These are phyloP conservation scores for Fusarium virguliforme DNA, from an alignment of 2,329 filamentous ascomycete genomes.

Conservation along the genomic window DNA sequence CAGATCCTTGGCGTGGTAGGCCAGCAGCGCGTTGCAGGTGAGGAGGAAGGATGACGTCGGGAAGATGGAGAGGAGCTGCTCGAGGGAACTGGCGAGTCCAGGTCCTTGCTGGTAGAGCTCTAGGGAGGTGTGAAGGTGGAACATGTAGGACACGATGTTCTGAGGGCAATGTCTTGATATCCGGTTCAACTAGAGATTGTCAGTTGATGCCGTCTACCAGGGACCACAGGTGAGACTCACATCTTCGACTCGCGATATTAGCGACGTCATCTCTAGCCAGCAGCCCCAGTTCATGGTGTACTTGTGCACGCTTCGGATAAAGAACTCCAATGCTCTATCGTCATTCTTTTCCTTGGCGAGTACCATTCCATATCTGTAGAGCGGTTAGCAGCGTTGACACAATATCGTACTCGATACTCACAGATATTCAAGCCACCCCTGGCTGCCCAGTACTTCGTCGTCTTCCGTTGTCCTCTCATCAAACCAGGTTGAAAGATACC, in stretches of 20 bases:
- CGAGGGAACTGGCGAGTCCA: conserved; percentile 80
- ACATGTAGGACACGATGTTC: conserved; percentile 94
- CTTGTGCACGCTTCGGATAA: conserved; percentile 89
- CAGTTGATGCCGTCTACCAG: conserved; percentile 46
- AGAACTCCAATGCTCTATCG: conserved; percentile 84
- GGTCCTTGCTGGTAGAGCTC: conserved; percentile 91
- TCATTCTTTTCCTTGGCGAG: conserved; percentile 94
- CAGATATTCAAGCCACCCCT: conserved; percentile 95
- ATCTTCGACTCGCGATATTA: conserved; percentile 86
- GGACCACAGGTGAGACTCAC: conserved; percentile 65
- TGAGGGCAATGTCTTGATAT: conserved; percentile 83
- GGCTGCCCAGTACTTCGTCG: conserved; percentile 74
- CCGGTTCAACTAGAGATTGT: conserved; percentile 73
- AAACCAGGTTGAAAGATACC: conserved; percentile 87
- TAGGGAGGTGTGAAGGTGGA: conserved; percentile 90
- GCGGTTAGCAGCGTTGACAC: conserved; percentile 12
- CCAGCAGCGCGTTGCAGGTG: conserved; percentile 88
- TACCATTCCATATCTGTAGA: conserved; percentile 83
- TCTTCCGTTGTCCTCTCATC: conserved; percentile 73
- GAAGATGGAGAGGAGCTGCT: conserved; percentile 87
- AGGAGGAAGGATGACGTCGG: conserved; percentile 90
- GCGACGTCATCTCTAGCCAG: conserved; percentile 91
- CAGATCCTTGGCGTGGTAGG: conserved; percentile 92
- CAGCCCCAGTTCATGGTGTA: conserved; percentile 98
- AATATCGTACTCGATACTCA: conserved; percentile 55